Conservation (phyloP, 306 rosid species). For the Malus fusca region DNA sequence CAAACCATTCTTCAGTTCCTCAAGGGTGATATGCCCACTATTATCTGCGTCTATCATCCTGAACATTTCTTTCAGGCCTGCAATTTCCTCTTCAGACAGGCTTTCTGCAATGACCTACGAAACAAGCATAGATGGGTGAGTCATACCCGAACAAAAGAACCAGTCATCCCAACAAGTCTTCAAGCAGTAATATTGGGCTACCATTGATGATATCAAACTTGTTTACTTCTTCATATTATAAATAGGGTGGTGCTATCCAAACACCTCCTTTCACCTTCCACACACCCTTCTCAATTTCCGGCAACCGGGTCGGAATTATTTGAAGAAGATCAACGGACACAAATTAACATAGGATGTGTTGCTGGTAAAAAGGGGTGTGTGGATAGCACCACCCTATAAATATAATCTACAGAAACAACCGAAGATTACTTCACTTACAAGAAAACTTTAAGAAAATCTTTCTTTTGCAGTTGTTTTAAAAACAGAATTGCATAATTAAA, state of each 20-base stretch:
- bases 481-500: not conserved
- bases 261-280: too few relatives aligned
- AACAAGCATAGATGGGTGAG: conserved; percentile 11
- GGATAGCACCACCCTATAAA: too few relatives aligned
- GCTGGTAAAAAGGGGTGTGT: too few relatives aligned
- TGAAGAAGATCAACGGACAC: too few relatives aligned
- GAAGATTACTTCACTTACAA: not conserved
- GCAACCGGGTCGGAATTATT: too few relatives aligned
- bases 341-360: too few relatives aligned
- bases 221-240: not conserved
- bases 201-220: not conserved
- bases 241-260: too few relatives aligned
- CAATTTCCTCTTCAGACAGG: conserved; percentile 92
- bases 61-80: conserved; percentile 90
- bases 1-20: conserved; percentile 82
- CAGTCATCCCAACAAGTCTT: not conserved
- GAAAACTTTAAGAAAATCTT: not conserved
- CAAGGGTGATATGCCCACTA: conserved; percentile 81
- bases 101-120: conserved; percentile 84
- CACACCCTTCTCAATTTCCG: too few relatives aligned
- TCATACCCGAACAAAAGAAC: conserved; percentile 18
- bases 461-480: not conserved
- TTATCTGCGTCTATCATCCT: conserved; percentile 82
- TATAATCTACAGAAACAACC: not conserved
- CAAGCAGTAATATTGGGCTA: not conserved